A percentile compares a stretch with the other conserved stretches of the same genome.
Conservation (phyloP, 352 stramenopile genomes). For the Phytophthora cactorum region DNA sequence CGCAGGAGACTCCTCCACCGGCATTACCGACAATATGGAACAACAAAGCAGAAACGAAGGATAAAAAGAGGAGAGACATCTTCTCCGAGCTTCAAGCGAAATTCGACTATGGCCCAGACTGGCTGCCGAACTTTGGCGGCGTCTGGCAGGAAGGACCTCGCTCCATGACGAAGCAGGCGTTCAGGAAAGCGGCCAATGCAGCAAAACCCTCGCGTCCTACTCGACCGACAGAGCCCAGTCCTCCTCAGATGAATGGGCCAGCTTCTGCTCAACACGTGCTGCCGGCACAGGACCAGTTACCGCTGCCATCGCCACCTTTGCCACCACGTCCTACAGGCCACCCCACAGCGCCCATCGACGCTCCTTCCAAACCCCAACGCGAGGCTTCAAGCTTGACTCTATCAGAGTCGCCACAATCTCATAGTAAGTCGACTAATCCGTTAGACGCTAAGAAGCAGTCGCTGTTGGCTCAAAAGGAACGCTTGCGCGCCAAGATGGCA, state of each 20-base stretch:
- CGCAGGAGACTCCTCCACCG: conserved; percentile 6
- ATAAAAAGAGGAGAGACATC: conserved; percentile 37
- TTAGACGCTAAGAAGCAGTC: conserved; percentile 60
- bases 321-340: neutral
- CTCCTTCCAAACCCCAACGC: neutral
- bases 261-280: neutral
- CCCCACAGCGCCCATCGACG: neutral
- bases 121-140: conserved; percentile 80
- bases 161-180: conserved; percentile 61
- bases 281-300: neutral
- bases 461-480: conserved; percentile 71
- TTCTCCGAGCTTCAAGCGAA: conserved; percentile 40
- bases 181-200: conserved; percentile 37
- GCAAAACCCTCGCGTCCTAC: conserved; percentile 14
- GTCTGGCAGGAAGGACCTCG: conserved; percentile 80
- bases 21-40: neutral
- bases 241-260: neutral
- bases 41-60: conserved; percentile 4
- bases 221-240: neutral
- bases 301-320: neutral
- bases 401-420: neutral
- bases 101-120: conserved; percentile 42
- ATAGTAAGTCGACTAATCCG: conserved; percentile 4
- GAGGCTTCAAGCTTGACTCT: neutral
- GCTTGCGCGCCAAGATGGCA: conserved; percentile 67